A percentile compares a stretch with the other conserved stretches of the same genome.
These are phyloP conservation scores for Naganishia vishniacii DNA, from an alignment of 768 basidiomycete genomes.

Conservation along the genomic window DNA sequence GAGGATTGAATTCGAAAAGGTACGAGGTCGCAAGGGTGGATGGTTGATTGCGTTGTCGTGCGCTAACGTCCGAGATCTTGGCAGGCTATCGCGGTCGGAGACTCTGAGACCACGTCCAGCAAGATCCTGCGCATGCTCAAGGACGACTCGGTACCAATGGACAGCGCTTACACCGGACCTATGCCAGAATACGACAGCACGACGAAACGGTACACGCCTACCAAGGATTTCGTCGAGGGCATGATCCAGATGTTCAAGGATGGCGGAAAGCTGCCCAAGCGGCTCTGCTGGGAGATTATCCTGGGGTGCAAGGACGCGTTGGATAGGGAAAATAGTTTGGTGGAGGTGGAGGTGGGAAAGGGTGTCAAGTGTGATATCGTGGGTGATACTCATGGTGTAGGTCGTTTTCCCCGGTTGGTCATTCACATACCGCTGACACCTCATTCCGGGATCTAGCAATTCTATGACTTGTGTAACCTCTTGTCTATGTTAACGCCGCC, in stretches of 20 bases:
- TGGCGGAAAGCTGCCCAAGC: constrained; percentile 81
- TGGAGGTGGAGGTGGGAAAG: constrained; percentile 66
- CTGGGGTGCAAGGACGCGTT: constrained; percentile 75
- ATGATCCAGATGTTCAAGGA: constrained; percentile 92
- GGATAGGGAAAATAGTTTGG: constrained; percentile 70
- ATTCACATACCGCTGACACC: neutral
- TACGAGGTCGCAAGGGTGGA: neutral
- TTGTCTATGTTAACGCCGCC: constrained; percentile 80
- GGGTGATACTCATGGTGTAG: constrained; percentile 72
- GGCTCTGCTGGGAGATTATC: constrained; percentile 93
- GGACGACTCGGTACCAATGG: constrained; percentile 74
- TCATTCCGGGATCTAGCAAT: constrained; percentile 59
- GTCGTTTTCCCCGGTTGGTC: constrained; percentile 11
- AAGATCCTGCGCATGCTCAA: constrained; percentile 72
- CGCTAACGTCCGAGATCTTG: no score
- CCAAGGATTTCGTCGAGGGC: constrained; percentile 66
- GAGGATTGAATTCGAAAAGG: constrained; percentile 82
- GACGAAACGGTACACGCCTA: constrained; percentile 58
- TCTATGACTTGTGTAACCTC: constrained; percentile 86
- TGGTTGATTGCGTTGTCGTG: no score
- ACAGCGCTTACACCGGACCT: constrained; percentile 68
- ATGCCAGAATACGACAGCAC: constrained; percentile 58
- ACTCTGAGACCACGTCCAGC: constrained; percentile 70
- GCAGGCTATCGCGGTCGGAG: constrained; percentile 79
- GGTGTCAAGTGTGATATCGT: constrained; percentile 86